Evolutionary conservation across 1,284 basidiomycete species (phyloP), one percentile per base, ranked within the genome.

Genomic region (Cryptococcus sp.): DNA sequence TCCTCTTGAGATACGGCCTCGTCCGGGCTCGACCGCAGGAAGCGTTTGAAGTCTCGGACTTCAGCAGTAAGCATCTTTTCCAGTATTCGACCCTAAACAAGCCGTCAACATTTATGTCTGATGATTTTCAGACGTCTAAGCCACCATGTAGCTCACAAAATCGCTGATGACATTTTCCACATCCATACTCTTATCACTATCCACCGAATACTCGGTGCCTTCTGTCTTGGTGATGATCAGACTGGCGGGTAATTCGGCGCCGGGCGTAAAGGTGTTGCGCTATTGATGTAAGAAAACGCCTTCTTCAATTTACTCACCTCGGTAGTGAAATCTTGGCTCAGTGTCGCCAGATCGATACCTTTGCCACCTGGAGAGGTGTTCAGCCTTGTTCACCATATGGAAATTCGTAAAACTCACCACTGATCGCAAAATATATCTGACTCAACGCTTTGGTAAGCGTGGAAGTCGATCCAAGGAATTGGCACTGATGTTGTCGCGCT

Each of bases 391-490:
- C 50, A n/a, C 25, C 31, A 16, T 25, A 17, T 7, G 16, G 38
- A 22, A n/a, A 42, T 15, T 38, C 31, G 38, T 47, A 17, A 39
- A 8, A 67, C 71, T 27, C 50, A 75, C 74, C 73, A 49, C 72
- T 77, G 35, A 93, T 80, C 2, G 92, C 81, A 72, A 93, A 93
- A 76, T 97, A 98, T 44, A 94, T 87, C 57, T 98, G 93, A 51
- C 86, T 84, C 41, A 97, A 81, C 59, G 94, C 85, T 38, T 88
- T 86, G 0, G 91, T 89, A 60, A 96, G 80, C 11, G 91, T 94
- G n/a, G 92, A 95, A 0, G 95, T 99, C 10, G 91, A 94, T 0
- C 95, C 95, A 17, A 85, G 85, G 74, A 90, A 98, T 42, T 74
- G 81, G 46, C 85, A 84, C 0, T 81, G 75, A 31, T 64, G 39